phyloP scores from a whole-genome alignment of 768 basidiomycete species.

The Podaxis sp. region DNA sequence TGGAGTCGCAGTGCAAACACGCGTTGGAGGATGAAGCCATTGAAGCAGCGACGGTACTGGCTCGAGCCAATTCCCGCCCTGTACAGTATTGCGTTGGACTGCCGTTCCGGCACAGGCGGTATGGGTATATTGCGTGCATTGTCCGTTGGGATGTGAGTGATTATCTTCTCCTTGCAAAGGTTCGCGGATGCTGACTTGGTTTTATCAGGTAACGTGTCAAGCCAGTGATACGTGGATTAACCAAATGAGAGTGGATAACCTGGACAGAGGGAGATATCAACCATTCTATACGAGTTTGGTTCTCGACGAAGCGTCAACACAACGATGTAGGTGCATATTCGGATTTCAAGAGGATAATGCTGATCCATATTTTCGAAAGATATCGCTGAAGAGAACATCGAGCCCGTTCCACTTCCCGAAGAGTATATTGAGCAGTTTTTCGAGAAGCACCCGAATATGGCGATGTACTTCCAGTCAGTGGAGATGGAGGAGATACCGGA shows the following conservation, averaged over 20 bases:
- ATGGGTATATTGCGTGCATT: constrained; percentile 42
- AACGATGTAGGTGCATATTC: constrained; percentile 31
- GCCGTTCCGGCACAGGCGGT: constrained; percentile 39
- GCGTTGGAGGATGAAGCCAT: constrained; percentile 30
- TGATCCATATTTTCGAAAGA: constrained; percentile 19
- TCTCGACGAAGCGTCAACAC: constrained; percentile 26
- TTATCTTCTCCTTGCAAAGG: neutral
- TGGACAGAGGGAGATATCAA: constrained; percentile 41
- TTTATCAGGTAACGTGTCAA: constrained; percentile 31
- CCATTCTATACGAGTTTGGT: constrained; percentile 46
- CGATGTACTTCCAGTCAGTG: constrained; percentile 10
- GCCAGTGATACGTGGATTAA: constrained; percentile 42
- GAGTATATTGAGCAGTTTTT: constrained; percentile 11
- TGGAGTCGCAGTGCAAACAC: constrained; percentile 29
- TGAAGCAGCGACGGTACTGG: constrained; percentile 14
- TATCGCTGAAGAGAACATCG: constrained; percentile 36
- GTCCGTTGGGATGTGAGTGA: constrained; percentile 47
- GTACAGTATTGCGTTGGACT: constrained; percentile 49
- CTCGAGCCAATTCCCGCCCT: neutral
- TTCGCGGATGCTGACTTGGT: constrained; percentile 1
- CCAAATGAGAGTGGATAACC: constrained; percentile 38
- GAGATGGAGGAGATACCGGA: constrained; percentile 2
- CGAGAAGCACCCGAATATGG: constrained; percentile 5
- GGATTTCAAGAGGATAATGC: neutral
- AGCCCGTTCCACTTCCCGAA: constrained; percentile 12